Conservation (phyloP, 208 protist genomes). For the Leishmania lainsoni region DNA sequence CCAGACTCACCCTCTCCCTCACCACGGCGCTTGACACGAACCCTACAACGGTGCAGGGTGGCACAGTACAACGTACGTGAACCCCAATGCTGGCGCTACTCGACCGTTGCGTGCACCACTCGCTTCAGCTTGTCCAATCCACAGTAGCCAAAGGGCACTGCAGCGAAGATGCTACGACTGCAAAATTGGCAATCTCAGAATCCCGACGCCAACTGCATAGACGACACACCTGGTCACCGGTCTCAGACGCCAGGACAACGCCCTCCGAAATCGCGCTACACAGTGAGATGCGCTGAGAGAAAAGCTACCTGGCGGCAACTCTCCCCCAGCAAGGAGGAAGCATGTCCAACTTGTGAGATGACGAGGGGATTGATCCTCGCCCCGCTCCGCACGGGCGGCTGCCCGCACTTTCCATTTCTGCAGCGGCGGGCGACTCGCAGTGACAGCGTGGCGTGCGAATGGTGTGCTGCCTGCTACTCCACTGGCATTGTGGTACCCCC, state of each 20-base stretch:
- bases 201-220: background rate
- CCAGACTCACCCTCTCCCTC: background rate
- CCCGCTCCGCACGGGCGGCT: too few relatives aligned
- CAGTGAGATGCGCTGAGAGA: background rate
- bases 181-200: background rate
- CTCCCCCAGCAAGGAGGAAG: background rate
- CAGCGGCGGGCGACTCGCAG: too few relatives aligned
- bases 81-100: background rate
- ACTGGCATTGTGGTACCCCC: too few relatives aligned
- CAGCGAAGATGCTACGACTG: background rate
- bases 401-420: too few relatives aligned
- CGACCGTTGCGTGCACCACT: background rate
- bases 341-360: too few relatives aligned
- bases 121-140: background rate
- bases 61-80: background rate
- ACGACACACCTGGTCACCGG: background rate
- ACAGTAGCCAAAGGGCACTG: background rate
- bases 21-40: background rate
- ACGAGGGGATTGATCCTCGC: too few relatives aligned
- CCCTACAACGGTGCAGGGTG: background rate
- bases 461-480: too few relatives aligned
- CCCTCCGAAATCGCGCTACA: background rate
- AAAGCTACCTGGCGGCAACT: background rate
- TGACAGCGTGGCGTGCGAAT: too few relatives aligned
- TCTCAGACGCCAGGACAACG: background rate